These are phyloP conservation scores for Pulveroboletus ravenelii DNA, from an alignment of 768 basidiomycete genomes.

Conservation along the genomic window DNA sequence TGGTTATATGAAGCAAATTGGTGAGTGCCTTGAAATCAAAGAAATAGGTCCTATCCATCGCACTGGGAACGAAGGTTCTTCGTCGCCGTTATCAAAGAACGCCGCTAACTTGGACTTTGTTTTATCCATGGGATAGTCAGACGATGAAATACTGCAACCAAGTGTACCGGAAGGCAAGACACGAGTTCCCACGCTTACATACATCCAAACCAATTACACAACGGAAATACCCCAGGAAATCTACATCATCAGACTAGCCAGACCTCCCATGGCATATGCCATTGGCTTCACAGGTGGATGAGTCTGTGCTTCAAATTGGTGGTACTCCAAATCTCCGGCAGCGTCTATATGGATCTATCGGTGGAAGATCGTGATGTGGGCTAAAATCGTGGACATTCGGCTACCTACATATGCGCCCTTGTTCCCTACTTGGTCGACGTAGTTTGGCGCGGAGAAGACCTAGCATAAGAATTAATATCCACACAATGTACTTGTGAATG, in stretches of 20 bases:
- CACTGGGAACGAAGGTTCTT: conserved; percentile 86
- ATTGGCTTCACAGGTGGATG: conserved; percentile 92
- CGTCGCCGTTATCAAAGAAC: conserved; percentile 83
- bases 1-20: conserved; percentile 48
- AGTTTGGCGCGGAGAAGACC: conserved; percentile 95
- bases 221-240: background rate
- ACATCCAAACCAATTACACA: background rate
- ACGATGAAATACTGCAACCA: conserved; percentile 2
- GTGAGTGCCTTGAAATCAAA: conserved; percentile 52
- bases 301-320: conserved; percentile 78
- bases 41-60: conserved; percentile 75
- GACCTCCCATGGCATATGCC: conserved; percentile 74
- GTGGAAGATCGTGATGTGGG: conserved; percentile 4
- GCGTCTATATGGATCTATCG: conserved; percentile 77
- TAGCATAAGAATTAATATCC: conserved; percentile 27
- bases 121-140: conserved; percentile 27
- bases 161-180: background rate
- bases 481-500: background rate
- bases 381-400: background rate
- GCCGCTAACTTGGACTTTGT: conserved; percentile 56
- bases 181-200: conserved; percentile 25
- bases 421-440: conserved; percentile 87
- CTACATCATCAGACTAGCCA: conserved; percentile 70
- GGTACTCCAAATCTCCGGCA: conserved; percentile 65
- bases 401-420: conserved; percentile 82